These are phyloP conservation scores for Yamadazyma insecticola DNA, from an alignment of 805 yeast genomes.

Conservation along the genomic window DNA sequence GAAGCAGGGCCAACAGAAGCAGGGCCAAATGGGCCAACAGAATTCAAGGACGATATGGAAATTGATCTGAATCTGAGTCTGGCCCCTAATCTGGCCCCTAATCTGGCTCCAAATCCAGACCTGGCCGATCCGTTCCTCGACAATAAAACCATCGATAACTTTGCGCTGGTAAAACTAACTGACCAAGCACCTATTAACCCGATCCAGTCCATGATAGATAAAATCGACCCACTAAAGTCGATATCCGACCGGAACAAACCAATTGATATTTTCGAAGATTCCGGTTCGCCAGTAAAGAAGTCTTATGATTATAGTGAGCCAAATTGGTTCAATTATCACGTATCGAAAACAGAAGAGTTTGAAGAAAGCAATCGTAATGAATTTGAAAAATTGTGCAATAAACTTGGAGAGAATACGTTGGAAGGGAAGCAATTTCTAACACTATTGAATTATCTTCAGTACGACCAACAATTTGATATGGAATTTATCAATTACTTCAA, in stretches of 20 bases:
- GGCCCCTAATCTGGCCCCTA: background rate
- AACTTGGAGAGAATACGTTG: conserved; percentile 6
- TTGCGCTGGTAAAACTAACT: conserved; percentile 26
- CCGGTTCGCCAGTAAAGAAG: conserved; percentile 30
- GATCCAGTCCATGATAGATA: conserved; percentile 33
- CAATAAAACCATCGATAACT: conserved; percentile 18
- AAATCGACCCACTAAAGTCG: conserved; percentile 37
- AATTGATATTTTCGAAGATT: conserved; percentile 38
- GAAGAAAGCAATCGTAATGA: conserved; percentile 4
- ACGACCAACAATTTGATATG: conserved; percentile 10
- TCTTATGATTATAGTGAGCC: conserved; percentile 28
- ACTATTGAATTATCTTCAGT: conserved; percentile 14
- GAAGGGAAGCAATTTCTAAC: conserved; percentile 3
- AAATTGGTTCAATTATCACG: conserved; percentile 38
- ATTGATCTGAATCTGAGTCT: background rate
- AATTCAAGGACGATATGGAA: background rate
- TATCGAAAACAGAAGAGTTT: conserved; percentile 14
- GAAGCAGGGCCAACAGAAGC: background rate
- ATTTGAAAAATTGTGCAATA: conserved; percentile 4
- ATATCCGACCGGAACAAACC: conserved; percentile 30
- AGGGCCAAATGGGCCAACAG: background rate
- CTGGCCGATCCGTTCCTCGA: no score
- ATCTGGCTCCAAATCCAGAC: no score
- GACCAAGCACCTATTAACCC: conserved; percentile 14
- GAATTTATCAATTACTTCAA: conserved; percentile 13